Conservation (phyloP, 2,329 filamentous ascomycete genomes). For the Colletotrichum higginsianum region DNA sequence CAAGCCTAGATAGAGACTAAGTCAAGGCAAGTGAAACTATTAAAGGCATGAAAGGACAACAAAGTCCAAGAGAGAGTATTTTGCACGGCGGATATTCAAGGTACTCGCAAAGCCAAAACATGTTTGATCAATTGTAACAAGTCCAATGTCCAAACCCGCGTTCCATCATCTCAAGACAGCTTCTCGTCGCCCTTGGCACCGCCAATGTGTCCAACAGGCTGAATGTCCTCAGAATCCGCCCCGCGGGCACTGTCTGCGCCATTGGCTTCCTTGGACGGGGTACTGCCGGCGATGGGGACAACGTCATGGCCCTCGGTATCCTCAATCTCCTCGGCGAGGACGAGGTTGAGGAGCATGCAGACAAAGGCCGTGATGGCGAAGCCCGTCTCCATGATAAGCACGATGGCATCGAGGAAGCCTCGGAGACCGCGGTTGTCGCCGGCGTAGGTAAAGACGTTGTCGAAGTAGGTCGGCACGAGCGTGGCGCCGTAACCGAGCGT, state of each 20-base stretch:
- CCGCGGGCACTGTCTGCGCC: constrained; percentile 39
- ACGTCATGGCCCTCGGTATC: constrained; percentile 56
- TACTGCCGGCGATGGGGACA: constrained; percentile 3
- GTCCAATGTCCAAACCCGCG: too few species aligned
- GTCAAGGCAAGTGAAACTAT: background rate
- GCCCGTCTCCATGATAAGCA: constrained; percentile 81
- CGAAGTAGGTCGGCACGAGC: constrained; percentile 77
- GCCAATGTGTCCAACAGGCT: constrained; percentile 24
- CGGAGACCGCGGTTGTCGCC: constrained; percentile 77
- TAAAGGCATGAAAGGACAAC: background rate
- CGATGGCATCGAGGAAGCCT: constrained; percentile 83
- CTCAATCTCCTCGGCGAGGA: constrained; percentile 82
- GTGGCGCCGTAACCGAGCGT: constrained; percentile 81
- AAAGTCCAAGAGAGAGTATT: background rate
- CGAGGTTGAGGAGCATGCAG: constrained; percentile 80
- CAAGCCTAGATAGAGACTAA: too few species aligned
- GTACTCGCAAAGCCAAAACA: constrained; percentile 1
- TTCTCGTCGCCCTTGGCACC: constrained; percentile 38
- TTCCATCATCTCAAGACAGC: constrained; percentile 10
- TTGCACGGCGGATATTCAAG: background rate
- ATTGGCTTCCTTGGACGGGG: constrained; percentile 22
- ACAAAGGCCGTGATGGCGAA: constrained; percentile 83
- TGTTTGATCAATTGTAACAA: background rate
- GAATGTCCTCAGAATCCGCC: constrained; percentile 42
- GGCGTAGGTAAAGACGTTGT: constrained; percentile 79